Evolutionary conservation across 768 basidiomycete species (phyloP).

Genomic region (Hericium erinaceus): DNA sequence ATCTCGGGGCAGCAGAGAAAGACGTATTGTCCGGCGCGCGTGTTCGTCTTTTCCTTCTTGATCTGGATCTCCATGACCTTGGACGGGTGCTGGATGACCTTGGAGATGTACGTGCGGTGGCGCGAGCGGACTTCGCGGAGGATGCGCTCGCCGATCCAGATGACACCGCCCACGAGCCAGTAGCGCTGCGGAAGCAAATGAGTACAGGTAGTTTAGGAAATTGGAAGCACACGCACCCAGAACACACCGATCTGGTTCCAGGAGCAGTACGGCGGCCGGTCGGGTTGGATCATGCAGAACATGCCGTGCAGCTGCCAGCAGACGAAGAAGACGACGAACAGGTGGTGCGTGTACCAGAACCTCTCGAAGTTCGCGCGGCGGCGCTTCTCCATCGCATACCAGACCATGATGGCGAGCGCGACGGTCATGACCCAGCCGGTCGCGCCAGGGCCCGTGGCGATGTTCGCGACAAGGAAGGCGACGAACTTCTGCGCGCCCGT

Average conservation of each 20-base stretch:
- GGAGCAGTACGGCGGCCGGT: slow-evolving; percentile 81
- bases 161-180: slow-evolving; percentile 80
- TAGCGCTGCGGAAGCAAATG: slow-evolving; percentile 46
- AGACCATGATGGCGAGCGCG: slow-evolving; percentile 70
- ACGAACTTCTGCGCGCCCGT: slow-evolving; percentile 45
- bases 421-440: slow-evolving; percentile 88
- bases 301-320: slow-evolving; percentile 93
- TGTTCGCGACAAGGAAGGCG: slow-evolving; percentile 74
- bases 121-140: slow-evolving; percentile 87
- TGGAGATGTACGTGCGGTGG: slow-evolving; percentile 86
- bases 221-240: slow-evolving; percentile 54
- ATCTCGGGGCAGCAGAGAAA: slow-evolving; percentile 87
- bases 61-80: slow-evolving; percentile 94
- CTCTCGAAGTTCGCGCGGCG: slow-evolving; percentile 73
- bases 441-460: slow-evolving; percentile 69
- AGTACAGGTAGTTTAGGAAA: not conserved
- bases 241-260: slow-evolving; percentile 84
- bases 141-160: slow-evolving; percentile 84
- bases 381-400: slow-evolving; percentile 75
- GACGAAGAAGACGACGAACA: slow-evolving; percentile 90
- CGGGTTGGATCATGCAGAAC: slow-evolving; percentile 95
- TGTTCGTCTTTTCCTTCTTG: slow-evolving; percentile 87
- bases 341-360: slow-evolving; percentile 85
- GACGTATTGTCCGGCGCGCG: slow-evolving; percentile 86
- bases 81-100: slow-evolving; percentile 92